Base-by-base conservation (phyloP, 495 filamentous ascomycete species). In the Xylaria longipes region DNA sequence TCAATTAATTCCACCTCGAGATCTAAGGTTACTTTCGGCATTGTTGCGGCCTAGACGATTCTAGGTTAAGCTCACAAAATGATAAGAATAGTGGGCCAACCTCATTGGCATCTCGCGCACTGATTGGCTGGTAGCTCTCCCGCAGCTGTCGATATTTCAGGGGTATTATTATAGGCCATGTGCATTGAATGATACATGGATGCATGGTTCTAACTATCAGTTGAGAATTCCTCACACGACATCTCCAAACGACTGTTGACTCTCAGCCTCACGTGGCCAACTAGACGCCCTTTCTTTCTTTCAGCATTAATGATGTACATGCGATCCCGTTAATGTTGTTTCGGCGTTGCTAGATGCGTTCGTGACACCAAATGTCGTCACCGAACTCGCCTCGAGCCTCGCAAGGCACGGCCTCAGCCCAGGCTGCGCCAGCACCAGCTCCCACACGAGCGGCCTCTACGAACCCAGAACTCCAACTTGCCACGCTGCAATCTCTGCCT, bases 401-500 rank as follows among this genome's bases (percentile, higher is more conserved):
- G 63, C 76, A 68, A 74, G 73, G 72, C 72, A 69, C 50, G 31
- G 80, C 77, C 65, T 39, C 61, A 20, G n/a, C 69, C 11, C 37
- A 29, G 14, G 52, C 78, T 3, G 73, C 73, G 35, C 39, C 73
- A 70, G 66, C 78, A 52, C 57, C 77, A 71, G 65, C 50, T 70
- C 78, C 60, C 67, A 72, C 73, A 43, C 75, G 71, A 46, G 79
- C 81, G 43, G 75, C 77, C 56, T 76, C 82, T 5, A 81, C 81
- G 62, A 82, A 84, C 73, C 86, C 85, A 56, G 89, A 96, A 84
- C 91, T 99, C 77, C 94, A 99, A 78, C 80, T 97, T 74, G 80
- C 89, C 64, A 97, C 96, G 82, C 90, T 99, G 62, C 91, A 97
- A 81, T 88, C 92, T 60, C 90, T 98, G 66, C 92, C 95, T 69